A percentile compares a stretch with the other conserved stretches of the same genome.
Conservation (phyloP, 441 rosid species). For the Omphalea diandra region DNA sequence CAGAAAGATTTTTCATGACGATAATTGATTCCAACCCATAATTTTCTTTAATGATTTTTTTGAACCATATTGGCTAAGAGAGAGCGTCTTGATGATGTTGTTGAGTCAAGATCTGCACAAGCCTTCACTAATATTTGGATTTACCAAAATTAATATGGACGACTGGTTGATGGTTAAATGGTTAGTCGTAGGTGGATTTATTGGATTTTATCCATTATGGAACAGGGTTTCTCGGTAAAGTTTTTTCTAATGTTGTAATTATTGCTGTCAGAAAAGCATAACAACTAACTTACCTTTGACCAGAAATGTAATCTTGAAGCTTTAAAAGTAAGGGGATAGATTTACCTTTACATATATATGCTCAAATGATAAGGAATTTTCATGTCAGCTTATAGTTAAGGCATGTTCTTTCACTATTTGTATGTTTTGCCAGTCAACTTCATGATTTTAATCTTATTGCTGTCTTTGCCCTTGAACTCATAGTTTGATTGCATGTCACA, state of each 20-base stretch:
- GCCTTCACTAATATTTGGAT: not conserved
- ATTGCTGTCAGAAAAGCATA: slow-evolving; percentile 9
- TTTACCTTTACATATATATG: not conserved
- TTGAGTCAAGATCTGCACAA: not conserved
- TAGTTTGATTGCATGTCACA: too few species aligned
- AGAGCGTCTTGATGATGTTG: slow-evolving; percentile 1
- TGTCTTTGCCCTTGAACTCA: too few species aligned
- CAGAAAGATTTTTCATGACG: not conserved
- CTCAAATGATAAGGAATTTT: not conserved
- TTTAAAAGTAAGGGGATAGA: not conserved
- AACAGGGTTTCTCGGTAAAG: not conserved
- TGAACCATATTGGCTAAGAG: not conserved
- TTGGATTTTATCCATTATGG: not conserved
- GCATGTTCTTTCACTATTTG: not conserved
- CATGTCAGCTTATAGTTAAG: not conserved
- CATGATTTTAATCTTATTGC: too few species aligned
- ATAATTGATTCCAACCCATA: too few species aligned
- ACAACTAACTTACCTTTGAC: not conserved
- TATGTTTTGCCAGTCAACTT: not conserved
- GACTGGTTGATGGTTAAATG: slow-evolving; percentile 17
- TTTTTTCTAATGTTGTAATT: slow-evolving; percentile 12
- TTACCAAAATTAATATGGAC: not conserved
- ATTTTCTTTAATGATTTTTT: not conserved
- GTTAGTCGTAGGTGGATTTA: not conserved
- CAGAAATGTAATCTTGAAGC: not conserved